A percentile compares a stretch with the other conserved stretches of the same genome.
Evolutionary conservation across 148 eudicot genomes (phyloP).

Genomic region (Amaranthus palmeri): DNA sequence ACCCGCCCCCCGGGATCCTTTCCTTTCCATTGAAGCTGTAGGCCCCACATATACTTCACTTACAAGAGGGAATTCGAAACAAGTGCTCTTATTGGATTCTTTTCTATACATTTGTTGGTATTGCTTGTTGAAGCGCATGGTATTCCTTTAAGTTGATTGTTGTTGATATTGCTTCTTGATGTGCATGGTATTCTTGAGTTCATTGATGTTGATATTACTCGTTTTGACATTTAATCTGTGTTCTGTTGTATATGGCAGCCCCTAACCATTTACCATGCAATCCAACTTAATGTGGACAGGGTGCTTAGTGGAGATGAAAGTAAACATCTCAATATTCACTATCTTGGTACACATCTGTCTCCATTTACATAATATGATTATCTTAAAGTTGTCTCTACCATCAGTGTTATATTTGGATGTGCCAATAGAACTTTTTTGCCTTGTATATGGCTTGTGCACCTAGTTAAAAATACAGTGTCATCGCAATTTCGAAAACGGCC

Average conservation of each 20-base stretch:
- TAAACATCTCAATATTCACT: constrained; percentile 53
- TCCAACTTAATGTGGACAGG: constrained; percentile 44
- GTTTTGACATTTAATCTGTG: neutral
- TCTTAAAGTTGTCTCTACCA: neutral
- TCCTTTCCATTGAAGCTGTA: neutral
- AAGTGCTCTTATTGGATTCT: neutral
- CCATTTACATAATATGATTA: neutral
- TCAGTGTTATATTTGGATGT: neutral
- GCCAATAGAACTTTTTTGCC: neutral
- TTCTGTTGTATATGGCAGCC: constrained; percentile 52
- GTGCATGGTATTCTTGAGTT: neutral
- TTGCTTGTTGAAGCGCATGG: neutral
- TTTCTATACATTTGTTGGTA: neutral
- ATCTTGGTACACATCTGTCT: constrained; percentile 55
- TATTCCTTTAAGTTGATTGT: too few species aligned
- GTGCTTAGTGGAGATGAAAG: constrained; percentile 30
- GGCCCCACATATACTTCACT: neutral
- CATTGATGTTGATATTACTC: neutral
- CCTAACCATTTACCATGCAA: constrained; percentile 59
- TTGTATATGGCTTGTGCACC: too few species aligned
- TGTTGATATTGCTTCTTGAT: too few species aligned
- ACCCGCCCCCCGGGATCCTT: neutral
- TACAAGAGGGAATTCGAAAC: neutral
- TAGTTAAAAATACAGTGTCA: too few species aligned
- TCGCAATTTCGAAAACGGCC: too few species aligned